Base-by-base conservation (phyloP, 768 basidiomycete species). In the Pholiota conissans region DNA sequence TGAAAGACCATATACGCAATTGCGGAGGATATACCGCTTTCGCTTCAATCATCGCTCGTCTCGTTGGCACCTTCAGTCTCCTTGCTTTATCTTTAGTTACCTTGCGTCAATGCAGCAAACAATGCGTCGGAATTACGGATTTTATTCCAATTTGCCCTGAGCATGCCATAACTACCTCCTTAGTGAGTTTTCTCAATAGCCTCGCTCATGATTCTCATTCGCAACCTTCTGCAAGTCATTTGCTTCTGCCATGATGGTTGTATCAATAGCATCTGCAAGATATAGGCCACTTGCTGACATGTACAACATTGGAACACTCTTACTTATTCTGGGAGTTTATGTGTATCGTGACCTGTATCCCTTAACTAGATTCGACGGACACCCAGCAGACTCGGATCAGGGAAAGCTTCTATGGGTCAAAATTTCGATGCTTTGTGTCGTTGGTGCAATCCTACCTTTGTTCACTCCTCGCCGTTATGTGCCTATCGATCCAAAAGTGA, bases 331-430 rank as follows among this genome's bases (percentile, higher is more conserved):
- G 73, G 61, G 55, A 2, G 74, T 85, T 3, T 88, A 81, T 63
- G 62, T 68, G n/a, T 82, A 83, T 64, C 77, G 85, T 29, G 78
- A 83, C 81, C 22, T 54, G 39, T 46, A 22, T 16, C 20, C 53
- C 20, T 20, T 24, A 32, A 54, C 53, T 29, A 27, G 11, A 6
- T 81, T 70, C 63, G 71, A 71, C 8, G 65, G 75, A 8, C 20
- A 32, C 5, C 82, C 85, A 0, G 59, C 69, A 11, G 86, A 87
- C 62, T 66, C 60, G 1, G 63, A 59, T 0, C 77, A 81, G 60
- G 81, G 83, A 2, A 58, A 60, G 37, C 39, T 81, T 14, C 70
- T 86, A 1, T 87, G 84, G 84, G 64, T 72, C 3, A 78, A 81
- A 60, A 61, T 86, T 18, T 67, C 61, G 10, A 45, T 83, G 3